These are phyloP conservation scores for Yarrowia galli DNA, from an alignment of 1,139 yeast genomes.

Conservation along the genomic window DNA sequence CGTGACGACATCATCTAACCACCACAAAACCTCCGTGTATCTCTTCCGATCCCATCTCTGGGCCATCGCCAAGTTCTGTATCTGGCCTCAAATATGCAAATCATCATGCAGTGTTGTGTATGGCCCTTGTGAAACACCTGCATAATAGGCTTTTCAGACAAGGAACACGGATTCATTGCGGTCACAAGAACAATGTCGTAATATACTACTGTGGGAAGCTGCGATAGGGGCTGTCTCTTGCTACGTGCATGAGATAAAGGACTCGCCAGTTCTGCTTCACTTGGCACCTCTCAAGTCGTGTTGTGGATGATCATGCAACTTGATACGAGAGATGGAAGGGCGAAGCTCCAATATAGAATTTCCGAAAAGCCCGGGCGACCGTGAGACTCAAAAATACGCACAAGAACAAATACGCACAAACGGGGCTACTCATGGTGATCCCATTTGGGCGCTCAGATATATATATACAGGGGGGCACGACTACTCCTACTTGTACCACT, in stretches of 20 bases:
- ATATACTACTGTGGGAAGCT: background rate
- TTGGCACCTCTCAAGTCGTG: background rate
- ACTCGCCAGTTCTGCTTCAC: background rate
- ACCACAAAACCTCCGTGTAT: no score
- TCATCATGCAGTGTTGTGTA: background rate
- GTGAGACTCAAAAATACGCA: no score
- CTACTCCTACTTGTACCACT: no score
- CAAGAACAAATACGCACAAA: no score
- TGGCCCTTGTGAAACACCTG: conserved; percentile 8
- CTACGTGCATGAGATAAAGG: background rate
- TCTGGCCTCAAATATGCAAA: conserved; percentile 8
- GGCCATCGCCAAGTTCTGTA: background rate
- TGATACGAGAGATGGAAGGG: background rate
- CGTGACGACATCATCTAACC: no score
- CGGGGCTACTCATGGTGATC: no score
- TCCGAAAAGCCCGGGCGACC: no score
- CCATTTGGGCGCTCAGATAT: no score
- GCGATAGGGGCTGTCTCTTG: background rate
- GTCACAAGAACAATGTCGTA: background rate
- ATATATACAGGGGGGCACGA: no score
- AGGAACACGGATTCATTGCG: background rate
- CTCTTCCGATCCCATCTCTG: no score
- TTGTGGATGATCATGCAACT: background rate
- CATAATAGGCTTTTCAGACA: background rate
- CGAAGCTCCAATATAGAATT: background rate